These are phyloP conservation scores for Boletus insuetus DNA, from an alignment of 768 basidiomycete genomes.

Conservation along the genomic window DNA sequence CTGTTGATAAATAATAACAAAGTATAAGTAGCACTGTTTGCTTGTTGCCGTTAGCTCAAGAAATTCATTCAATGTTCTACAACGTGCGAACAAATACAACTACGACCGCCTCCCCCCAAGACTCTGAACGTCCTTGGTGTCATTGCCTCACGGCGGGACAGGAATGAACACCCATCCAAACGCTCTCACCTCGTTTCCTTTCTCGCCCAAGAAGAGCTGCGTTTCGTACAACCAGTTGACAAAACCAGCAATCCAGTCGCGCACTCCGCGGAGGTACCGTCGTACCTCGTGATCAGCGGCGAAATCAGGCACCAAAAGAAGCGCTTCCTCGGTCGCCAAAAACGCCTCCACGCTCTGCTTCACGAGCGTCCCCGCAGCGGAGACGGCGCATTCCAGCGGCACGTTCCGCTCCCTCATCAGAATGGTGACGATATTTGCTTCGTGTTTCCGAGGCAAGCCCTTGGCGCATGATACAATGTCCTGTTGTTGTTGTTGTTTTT, in stretches of 20 bases:
- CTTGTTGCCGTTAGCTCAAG: neutral
- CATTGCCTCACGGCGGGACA: conserved; percentile 5
- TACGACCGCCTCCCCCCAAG: neutral
- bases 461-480: conserved; percentile 57
- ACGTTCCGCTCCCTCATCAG: conserved; percentile 44
- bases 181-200: conserved; percentile 53
- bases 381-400: conserved; percentile 47
- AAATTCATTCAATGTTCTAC: conserved; percentile 1
- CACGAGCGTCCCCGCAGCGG: conserved; percentile 22
- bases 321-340: conserved; percentile 19
- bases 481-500: too few relatives aligned
- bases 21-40: neutral
- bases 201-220: conserved; percentile 55
- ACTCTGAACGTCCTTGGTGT: neutral
- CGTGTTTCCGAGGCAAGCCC: conserved; percentile 36
- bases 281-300: conserved; percentile 26
- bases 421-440: conserved; percentile 49
- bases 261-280: conserved; percentile 48
- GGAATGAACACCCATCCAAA: conserved; percentile 64
- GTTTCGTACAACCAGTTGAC: conserved; percentile 67
- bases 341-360: conserved; percentile 31
- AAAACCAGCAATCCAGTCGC: conserved; percentile 55
- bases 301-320: conserved; percentile 15
- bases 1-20: too few relatives aligned
- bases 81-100: conserved; percentile 3